These are phyloP conservation scores for Corymbia maculata DNA, from an alignment of 345 rosid genomes.

Conservation along the genomic window DNA sequence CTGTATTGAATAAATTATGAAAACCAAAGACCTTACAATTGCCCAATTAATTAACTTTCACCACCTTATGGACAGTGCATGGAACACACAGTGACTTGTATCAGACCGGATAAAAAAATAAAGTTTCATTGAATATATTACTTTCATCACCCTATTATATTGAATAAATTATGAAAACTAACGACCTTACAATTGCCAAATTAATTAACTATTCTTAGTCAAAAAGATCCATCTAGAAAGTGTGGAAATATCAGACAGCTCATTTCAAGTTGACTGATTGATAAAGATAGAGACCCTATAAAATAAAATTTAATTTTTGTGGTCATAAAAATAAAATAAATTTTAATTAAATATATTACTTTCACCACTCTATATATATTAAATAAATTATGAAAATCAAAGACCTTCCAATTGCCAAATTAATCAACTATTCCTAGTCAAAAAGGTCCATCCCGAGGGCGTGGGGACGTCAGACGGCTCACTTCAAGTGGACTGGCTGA, in stretches of 20 bases:
- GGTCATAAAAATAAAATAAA: accelerated
- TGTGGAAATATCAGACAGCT: not conserved
- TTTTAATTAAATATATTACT: not conserved
- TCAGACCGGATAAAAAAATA: too few relatives aligned
- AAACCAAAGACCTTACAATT: too few relatives aligned
- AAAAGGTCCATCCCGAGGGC: not conserved
- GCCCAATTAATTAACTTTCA: too few relatives aligned
- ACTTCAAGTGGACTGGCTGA: not conserved
- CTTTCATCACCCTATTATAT: too few relatives aligned
- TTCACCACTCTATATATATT: not conserved
- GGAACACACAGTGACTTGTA: too few relatives aligned
- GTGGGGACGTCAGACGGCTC: not conserved
- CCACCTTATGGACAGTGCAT: too few relatives aligned
- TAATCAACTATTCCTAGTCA: not conserved
- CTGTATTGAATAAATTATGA: too few relatives aligned
- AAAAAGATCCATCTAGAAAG: not conserved
- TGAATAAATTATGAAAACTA: too few relatives aligned
- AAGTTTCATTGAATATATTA: too few relatives aligned
- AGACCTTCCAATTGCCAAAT: not conserved
- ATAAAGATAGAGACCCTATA: too few relatives aligned
- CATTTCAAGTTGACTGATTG: not conserved
- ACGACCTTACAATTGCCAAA: too few relatives aligned
- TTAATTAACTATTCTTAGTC: not conserved
- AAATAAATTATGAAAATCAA: not conserved
- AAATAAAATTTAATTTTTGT: too few relatives aligned